phyloP scores from a whole-genome alignment of 2,329 filamentous ascomycete species.

The Kalmusia sp. region DNA sequence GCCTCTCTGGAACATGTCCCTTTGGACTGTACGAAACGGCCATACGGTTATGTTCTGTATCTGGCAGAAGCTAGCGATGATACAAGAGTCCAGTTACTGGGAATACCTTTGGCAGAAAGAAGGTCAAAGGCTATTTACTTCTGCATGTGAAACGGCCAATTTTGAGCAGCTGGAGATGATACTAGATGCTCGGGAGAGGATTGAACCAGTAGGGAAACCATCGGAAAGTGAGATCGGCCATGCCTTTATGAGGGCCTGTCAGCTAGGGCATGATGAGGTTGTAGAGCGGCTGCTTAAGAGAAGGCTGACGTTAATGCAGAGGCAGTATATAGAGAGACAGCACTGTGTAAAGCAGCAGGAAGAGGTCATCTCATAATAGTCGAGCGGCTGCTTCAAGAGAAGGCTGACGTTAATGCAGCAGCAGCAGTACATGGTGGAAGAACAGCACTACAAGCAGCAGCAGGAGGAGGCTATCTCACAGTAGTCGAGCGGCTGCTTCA shows the following conservation, averaged over 20 bases:
- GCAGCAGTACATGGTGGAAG: conserved; percentile 10
- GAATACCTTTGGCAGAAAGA: conserved; percentile 21
- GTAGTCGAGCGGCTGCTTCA: conserved; percentile 19
- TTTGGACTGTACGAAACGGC: conserved; percentile 21
- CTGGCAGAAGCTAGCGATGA: conserved; percentile 17
- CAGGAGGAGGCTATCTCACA: conserved; percentile 18
- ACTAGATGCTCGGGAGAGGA: conserved; percentile 5
- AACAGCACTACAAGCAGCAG: conserved; percentile 17
- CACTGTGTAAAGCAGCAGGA: too few species aligned
- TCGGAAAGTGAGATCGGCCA: conserved; percentile 14
- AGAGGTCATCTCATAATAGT: too few species aligned
- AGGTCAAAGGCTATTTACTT: conserved; percentile 20
- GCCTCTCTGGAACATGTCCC: conserved; percentile 24
- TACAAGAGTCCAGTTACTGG: conserved; percentile 21
- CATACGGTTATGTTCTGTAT: conserved; percentile 20
- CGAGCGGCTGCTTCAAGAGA: conserved; percentile 16
- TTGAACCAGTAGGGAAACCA: conserved; percentile 8
- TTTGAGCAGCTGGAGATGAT: conserved; percentile 23
- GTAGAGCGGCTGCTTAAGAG: too few species aligned
- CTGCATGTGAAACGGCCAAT: conserved; percentile 18
- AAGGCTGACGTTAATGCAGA: too few species aligned
- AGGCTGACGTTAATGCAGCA: conserved; percentile 14
- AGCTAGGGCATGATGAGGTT: conserved; percentile 17
- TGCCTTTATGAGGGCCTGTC: conserved; percentile 12
- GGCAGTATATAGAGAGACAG: too few species aligned